Conservation (phyloP, 768 basidiomycete genomes). For the Leccinum longicurvipes region DNA sequence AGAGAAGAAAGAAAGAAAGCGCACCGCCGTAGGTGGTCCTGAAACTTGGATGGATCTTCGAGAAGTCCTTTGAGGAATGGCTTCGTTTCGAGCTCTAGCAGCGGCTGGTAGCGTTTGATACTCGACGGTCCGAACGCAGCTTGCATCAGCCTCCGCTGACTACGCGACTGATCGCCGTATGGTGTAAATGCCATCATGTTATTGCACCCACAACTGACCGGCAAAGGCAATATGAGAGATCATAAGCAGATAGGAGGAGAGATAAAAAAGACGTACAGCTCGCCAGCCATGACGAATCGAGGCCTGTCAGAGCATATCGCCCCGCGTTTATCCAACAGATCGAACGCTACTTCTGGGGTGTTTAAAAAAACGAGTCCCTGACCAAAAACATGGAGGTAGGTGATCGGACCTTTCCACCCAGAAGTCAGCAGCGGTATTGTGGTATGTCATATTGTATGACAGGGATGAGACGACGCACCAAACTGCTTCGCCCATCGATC, state of each 20-base stretch:
- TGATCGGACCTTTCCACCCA: conserved; percentile 45
- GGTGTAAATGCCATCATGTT: conserved; percentile 71
- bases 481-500: conserved; percentile 60
- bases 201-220: conserved; percentile 52
- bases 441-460: neutral
- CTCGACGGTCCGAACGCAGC: conserved; percentile 53
- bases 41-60: conserved; percentile 35
- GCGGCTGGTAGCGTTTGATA: conserved; percentile 55
- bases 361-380: conserved; percentile 69
- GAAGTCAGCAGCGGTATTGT: neutral
- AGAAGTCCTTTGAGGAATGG: conserved; percentile 56
- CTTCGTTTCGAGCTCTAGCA: conserved; percentile 54
- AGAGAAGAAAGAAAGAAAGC: neutral
- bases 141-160: conserved; percentile 66
- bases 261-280: conserved; percentile 52
- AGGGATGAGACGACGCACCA: conserved; percentile 40
- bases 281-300: conserved; percentile 62
- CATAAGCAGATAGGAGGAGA: neutral
- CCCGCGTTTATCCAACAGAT: conserved; percentile 68
- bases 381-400: conserved; percentile 62
- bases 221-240: conserved; percentile 5
- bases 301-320: conserved; percentile 76
- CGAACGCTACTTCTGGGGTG: conserved; percentile 52
- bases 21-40: conserved; percentile 36
- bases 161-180: conserved; percentile 59